phyloP scores from a whole-genome alignment of 352 stramenopile species.

The Globisporangium recalcitrans region DNA sequence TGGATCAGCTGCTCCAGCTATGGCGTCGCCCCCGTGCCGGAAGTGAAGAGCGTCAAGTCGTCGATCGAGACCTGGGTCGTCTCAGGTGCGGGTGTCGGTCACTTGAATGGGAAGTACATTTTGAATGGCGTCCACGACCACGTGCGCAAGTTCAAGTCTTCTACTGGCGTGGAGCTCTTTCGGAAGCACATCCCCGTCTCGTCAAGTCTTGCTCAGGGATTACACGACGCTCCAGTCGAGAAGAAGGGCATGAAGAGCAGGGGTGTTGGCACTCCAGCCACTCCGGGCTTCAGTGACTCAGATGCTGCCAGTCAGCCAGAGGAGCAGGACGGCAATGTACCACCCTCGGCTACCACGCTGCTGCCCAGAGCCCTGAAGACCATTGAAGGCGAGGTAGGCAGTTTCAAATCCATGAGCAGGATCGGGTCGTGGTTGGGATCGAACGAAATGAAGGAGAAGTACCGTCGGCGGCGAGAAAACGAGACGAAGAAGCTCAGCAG shows the following conservation, averaged over 20 bases:
- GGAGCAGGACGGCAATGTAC: not conserved
- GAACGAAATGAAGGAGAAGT: slow-evolving; percentile 46
- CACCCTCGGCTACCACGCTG: not conserved
- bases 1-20: slow-evolving; percentile 57
- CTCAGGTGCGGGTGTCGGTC: slow-evolving; percentile 34
- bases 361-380: slow-evolving; percentile 32
- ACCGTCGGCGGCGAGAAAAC: slow-evolving; percentile 25
- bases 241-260: slow-evolving; percentile 6
- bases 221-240: slow-evolving; percentile 22
- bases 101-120: slow-evolving; percentile 69
- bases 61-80: slow-evolving; percentile 64
- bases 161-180: slow-evolving; percentile 65
- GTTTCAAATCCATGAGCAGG: slow-evolving; percentile 59
- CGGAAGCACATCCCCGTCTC: slow-evolving; percentile 47
- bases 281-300: not conserved
- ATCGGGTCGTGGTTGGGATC: slow-evolving; percentile 56
- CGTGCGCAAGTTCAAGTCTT: slow-evolving; percentile 54
- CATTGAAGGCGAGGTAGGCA: slow-evolving; percentile 36
- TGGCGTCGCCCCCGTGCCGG: slow-evolving; percentile 32
- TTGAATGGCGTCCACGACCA: slow-evolving; percentile 46
- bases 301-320: not conserved
- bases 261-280: not conserved
- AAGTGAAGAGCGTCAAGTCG: slow-evolving; percentile 29
- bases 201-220: slow-evolving; percentile 37
- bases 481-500: slow-evolving; percentile 1